Evolutionary conservation across 2,329 filamentous ascomycete species (phyloP), one percentile per base, ranked within the genome.

Genomic region (Nigrospora sphaerica): DNA sequence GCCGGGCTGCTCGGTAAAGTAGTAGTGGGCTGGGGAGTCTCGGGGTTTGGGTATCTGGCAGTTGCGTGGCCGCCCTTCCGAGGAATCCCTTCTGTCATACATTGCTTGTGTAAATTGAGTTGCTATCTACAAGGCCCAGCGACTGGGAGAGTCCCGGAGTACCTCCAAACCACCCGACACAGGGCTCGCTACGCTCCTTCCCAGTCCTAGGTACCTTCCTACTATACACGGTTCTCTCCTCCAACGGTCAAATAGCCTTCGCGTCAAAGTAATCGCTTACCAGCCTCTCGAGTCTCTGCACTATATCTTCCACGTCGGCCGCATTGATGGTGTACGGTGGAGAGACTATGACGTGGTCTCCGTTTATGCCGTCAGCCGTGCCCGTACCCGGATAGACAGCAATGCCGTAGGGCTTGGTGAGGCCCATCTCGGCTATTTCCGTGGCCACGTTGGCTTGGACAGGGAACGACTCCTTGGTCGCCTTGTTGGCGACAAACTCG

Each of bases 281-380:
- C 16, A 85, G 72, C n/a, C 58, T 64, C 4, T 61, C 63, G 3
- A 80, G 66, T 0, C 65, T 70, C 16, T 73, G 65, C 2, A 79
- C 80, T 42, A 86, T 75, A 32, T 64, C 60, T 45, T 77, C 69
- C 44, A 86, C 66, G 17, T 85, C 79, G 9, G 69, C 68, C 38
- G 65, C 63, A 1, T 73, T 80, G 18, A 83, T 71, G 39, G 78
- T 88, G 63, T 81, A 88, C 1, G 86, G 74, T 6, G 86, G 86
- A 1, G 84, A 77, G 12, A 91, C 56, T 23, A 90, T 71, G 33
- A 88, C 68, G 60, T 88, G 83, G 56, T 91, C 86, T 11, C 86
- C 85, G 1, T 60, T 59, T 2, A 75, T 70, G 39, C 86, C 73
- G 53, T 74, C 81, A 0, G 70, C 77, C 0, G 80, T 80, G 1